These are phyloP conservation scores for Thyridium curvatum DNA, from an alignment of 2,329 filamentous ascomycete genomes.

Conservation along the genomic window DNA sequence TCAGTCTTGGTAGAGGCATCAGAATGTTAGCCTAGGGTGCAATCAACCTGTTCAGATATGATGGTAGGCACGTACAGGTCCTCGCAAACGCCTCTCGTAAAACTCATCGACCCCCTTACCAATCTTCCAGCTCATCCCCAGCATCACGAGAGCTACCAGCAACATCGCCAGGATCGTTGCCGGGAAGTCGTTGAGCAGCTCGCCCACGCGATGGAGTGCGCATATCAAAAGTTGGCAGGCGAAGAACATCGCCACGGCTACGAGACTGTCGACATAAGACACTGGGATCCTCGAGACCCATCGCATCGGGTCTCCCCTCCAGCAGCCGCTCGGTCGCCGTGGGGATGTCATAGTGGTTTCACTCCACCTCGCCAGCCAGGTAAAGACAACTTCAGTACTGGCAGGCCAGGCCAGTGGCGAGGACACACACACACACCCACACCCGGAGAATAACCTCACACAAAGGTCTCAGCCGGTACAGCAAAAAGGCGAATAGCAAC, in stretches of 20 bases:
- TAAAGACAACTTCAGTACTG: too few species aligned
- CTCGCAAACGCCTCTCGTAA: conserved; percentile 14
- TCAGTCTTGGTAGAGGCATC: conserved; percentile 28
- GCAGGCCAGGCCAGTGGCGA: too few species aligned
- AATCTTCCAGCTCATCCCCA: conserved; percentile 6
- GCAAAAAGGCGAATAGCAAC: not conserved
- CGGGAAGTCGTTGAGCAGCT: conserved; percentile 31
- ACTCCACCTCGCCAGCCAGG: not conserved
- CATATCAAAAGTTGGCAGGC: conserved; percentile 39
- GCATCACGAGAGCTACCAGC: conserved; percentile 27
- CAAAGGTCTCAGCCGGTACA: too few species aligned
- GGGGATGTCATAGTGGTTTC: too few species aligned
- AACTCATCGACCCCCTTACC: conserved; percentile 14
- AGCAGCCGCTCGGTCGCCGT: not conserved
- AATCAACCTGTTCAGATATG: not conserved
- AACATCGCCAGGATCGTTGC: conserved; percentile 42
- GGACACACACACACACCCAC: too few species aligned
- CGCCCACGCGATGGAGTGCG: conserved; percentile 29
- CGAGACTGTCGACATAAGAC: conserved; percentile 16
- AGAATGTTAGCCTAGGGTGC: too few species aligned
- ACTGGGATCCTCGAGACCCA: not conserved
- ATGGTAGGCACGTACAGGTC: conserved; percentile 7
- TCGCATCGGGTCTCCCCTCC: not conserved
- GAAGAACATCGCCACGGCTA: conserved; percentile 29
- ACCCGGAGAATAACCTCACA: too few species aligned